These are phyloP conservation scores for Rhodofomes roseus DNA, from an alignment of 1,284 basidiomycete genomes.

Conservation along the genomic window DNA sequence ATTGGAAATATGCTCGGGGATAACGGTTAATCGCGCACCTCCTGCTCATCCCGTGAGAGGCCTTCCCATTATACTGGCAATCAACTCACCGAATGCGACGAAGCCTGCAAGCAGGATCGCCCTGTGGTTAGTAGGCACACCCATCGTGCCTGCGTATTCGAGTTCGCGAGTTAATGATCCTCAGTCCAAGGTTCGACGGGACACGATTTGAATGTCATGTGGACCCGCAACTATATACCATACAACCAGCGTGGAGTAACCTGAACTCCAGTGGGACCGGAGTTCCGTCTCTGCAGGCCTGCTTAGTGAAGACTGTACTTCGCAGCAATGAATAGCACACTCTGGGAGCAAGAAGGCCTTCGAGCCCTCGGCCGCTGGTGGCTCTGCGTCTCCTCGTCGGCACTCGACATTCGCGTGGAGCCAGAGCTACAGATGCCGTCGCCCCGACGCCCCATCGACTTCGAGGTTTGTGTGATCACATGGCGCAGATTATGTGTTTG, in stretches of 20 bases:
- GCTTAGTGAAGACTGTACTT: constrained; percentile 1
- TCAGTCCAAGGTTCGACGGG: not conserved
- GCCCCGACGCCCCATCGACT: no score
- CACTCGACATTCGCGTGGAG: not conserved
- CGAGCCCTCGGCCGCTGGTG: not conserved
- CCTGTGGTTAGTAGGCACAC: not conserved
- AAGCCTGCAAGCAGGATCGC: constrained; percentile 3
- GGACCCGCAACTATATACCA: not conserved
- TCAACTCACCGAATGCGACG: constrained; percentile 1
- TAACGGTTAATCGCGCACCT: not conserved
- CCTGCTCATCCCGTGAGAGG: not conserved
- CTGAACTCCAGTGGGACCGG: not conserved
- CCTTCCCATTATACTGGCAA: no score
- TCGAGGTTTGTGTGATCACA: not conserved
- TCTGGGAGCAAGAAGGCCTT: constrained; percentile 5
- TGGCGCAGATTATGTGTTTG: no score
- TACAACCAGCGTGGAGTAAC: not conserved
- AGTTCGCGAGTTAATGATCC: not conserved
- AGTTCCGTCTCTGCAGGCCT: not conserved
- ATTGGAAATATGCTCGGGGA: not conserved
- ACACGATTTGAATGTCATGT: not conserved
- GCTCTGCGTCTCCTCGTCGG: not conserved
- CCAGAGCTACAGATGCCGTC: not conserved
- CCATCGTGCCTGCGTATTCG: constrained; percentile 1
- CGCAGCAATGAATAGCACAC: constrained; percentile 2